A percentile compares a stretch with the other conserved stretches of the same genome.
These are phyloP conservation scores for barley (Hordeum vulgare) DNA, from an alignment of 176 grass and related monocot genomes.

Conservation along the genomic window MorexV3_pseudomolecules_assembly NC_058520.1:231923130-231923629, in stretches of 20 bases:
- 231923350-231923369: neutral
- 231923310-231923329: slow-evolving; percentile 34
- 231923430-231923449: slow-evolving; percentile 25
- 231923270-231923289: slow-evolving; percentile 26
- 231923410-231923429: slow-evolving; percentile 2
- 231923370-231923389: slow-evolving; percentile 14
- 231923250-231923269: slow-evolving; percentile 56
- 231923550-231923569: slow-evolving; percentile 1
- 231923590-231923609: slow-evolving; percentile 20
- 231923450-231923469: slow-evolving; percentile 36
- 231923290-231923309: slow-evolving; percentile 38
- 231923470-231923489: slow-evolving; percentile 8
- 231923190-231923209: slow-evolving; percentile 90
- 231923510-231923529: slow-evolving; percentile 16
- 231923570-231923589: neutral
- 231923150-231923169: slow-evolving; percentile 54
- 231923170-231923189: slow-evolving; percentile 67
- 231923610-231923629: slow-evolving; percentile 5
- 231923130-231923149: slow-evolving; percentile 68
- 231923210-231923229: slow-evolving; percentile 75
- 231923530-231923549: slow-evolving; percentile 22
- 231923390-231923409: neutral
- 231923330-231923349: slow-evolving; percentile 13
- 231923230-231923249: slow-evolving; percentile 67
- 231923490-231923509: slow-evolving; percentile 29